Conservation (phyloP, 495 filamentous ascomycete species). For the Paragyromitra xinjiangensis region DNA sequence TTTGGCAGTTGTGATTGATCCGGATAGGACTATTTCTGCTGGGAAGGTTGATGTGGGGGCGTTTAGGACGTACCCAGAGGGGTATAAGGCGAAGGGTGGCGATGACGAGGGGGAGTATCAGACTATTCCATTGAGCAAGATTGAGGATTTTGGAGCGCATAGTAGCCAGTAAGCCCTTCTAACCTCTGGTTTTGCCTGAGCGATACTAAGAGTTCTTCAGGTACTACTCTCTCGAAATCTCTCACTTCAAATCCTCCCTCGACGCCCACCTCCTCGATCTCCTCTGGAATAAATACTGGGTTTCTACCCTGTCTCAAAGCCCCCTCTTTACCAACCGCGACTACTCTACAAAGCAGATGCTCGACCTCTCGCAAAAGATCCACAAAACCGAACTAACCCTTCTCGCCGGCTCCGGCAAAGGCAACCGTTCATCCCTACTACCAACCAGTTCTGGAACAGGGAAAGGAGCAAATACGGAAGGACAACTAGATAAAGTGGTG, state of each 20-base stretch:
- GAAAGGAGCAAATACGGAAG: conserved; percentile 60
- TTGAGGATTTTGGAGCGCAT: conserved; percentile 96
- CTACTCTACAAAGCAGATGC: conserved; percentile 90
- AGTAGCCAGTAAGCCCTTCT: conserved; percentile 62
- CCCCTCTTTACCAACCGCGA: conserved; percentile 93
- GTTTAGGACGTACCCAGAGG: conserved; percentile 87
- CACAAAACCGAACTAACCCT: conserved; percentile 63
- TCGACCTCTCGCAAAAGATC: conserved; percentile 84
- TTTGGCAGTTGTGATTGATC: conserved; percentile 95
- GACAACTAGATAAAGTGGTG: conserved; percentile 79
- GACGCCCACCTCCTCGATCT: conserved; percentile 84
- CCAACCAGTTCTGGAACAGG: conserved; percentile 19
- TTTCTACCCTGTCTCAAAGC: conserved; percentile 93
- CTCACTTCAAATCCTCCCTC: conserved; percentile 90
- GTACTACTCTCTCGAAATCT: conserved; percentile 91
- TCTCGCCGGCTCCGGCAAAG: conserved; percentile 35
- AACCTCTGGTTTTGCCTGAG: neutral
- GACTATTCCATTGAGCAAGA: conserved; percentile 87
- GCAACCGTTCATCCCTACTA: conserved; percentile 44
- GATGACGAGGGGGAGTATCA: conserved; percentile 68
- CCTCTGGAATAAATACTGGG: conserved; percentile 99
- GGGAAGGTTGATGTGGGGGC: conserved; percentile 98
- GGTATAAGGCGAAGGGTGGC: conserved; percentile 68
- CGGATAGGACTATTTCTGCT: conserved; percentile 92
- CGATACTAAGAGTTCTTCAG: conserved; percentile 48